phyloP scores from a whole-genome alignment of 306 rosid genomes.

The Fagus sylvatica region DNA sequence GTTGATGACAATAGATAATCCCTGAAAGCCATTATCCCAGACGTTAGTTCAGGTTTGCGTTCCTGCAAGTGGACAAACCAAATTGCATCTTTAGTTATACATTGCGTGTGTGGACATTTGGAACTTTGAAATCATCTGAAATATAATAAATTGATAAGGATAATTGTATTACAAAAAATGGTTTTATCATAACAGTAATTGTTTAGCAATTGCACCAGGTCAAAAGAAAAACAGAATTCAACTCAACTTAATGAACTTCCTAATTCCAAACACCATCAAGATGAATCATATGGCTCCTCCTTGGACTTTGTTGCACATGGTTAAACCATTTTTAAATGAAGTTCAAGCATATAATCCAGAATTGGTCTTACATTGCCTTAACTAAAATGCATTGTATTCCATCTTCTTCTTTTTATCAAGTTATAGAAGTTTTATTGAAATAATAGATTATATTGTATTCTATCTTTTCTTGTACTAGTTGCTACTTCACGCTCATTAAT shows the following conservation, averaged over 20 bases:
- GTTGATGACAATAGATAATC: constrained; percentile 90
- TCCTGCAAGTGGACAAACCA: constrained; percentile 57
- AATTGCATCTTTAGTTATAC: constrained; percentile 15
- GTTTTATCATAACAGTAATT: not conserved
- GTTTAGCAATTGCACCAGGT: not conserved
- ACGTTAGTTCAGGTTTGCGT: constrained; percentile 78
- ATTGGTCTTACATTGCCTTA: no score
- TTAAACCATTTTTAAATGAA: no score
- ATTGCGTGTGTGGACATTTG: not conserved
- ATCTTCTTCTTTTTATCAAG: no score
- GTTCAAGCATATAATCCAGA: no score
- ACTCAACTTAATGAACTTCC: not conserved
- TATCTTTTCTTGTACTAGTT: no score
- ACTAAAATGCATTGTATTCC: no score
- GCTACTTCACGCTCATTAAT: no score
- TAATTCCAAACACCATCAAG: not conserved
- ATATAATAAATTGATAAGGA: not conserved
- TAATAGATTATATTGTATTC: no score
- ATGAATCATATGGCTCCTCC: not conserved
- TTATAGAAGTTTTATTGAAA: no score
- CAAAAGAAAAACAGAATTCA: not conserved
- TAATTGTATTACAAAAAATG: not conserved
- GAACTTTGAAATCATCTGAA: not conserved
- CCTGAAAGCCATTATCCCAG: constrained; percentile 93
- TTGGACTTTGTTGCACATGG: no score